Percentiles rank a stretch among this genome's conserved stretches.
Conservation (phyloP, 2,329 filamentous ascomycete species). For the Xylariaceae sp. region DNA sequence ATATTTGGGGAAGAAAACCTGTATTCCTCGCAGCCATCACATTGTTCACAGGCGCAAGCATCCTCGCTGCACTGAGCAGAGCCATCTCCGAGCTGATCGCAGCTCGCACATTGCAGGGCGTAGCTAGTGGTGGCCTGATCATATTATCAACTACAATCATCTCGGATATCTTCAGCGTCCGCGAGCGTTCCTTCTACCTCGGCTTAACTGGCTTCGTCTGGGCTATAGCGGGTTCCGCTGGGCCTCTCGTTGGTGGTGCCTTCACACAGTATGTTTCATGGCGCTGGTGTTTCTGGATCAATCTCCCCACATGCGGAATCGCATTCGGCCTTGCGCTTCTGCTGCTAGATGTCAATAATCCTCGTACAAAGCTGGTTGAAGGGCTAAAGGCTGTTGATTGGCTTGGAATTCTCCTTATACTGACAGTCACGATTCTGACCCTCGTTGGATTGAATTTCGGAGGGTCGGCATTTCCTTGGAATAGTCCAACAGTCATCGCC, state of each 20-base stretch:
- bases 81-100: constrained; percentile 50
- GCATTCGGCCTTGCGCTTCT: constrained; percentile 49
- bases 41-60: constrained; percentile 51
- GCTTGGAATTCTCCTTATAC: constrained; percentile 53
- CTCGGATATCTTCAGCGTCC: constrained; percentile 51
- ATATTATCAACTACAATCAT: constrained; percentile 57
- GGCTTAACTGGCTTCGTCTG: constrained; percentile 52
- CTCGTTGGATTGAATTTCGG: constrained; percentile 82
- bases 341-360: constrained; percentile 64
- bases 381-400: constrained; percentile 62
- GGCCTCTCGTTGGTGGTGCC: constrained; percentile 62
- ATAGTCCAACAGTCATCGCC: constrained; percentile 68
- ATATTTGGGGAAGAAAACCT: constrained; percentile 55
- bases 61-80: constrained; percentile 47
- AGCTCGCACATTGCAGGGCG: constrained; percentile 51
- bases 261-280: constrained; percentile 44
- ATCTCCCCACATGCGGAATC: constrained; percentile 46
- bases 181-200: constrained; percentile 47
- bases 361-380: constrained; percentile 56
- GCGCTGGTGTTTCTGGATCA: constrained; percentile 59
- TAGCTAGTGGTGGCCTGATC: constrained; percentile 52
- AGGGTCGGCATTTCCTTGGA: constrained; percentile 70
- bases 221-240: constrained; percentile 62
- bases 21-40: constrained; percentile 45
- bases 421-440: constrained; percentile 78